Evolutionary conservation across 306 rosid species (phyloP).

Genomic region (Carpinus fangiana): DNA sequence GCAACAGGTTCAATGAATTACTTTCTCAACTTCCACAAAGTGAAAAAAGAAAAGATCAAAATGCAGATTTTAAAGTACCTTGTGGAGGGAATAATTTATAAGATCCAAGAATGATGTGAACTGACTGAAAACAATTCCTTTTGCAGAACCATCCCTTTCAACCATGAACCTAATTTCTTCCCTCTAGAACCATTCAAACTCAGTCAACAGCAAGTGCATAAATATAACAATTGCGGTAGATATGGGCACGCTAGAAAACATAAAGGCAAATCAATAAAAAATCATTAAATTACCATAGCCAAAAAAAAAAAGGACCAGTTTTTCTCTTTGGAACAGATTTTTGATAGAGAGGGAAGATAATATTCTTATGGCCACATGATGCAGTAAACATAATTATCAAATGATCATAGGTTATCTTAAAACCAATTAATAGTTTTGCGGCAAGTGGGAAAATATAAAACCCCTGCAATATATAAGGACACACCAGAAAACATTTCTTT

Average conservation of each 20-base stretch:
- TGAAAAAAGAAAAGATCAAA: constrained; percentile 11
- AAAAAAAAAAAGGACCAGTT: neutral
- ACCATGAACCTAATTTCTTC: constrained; percentile 93
- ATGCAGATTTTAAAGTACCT: constrained; percentile 45
- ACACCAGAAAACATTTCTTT: neutral
- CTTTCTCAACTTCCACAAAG: neutral
- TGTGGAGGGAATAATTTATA: constrained; percentile 68
- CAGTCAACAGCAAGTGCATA: constrained; percentile 19
- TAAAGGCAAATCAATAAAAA: neutral
- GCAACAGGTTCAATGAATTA: constrained; percentile 40
- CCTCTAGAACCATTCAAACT: constrained; percentile 51
- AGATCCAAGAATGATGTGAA: constrained; percentile 96
- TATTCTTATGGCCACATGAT: neutral
- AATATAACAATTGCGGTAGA: neutral
- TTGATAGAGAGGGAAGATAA: neutral
- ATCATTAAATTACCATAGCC: neutral
- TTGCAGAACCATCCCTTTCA: constrained; percentile 94
- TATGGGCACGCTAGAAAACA: neutral
- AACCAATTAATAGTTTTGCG: neutral
- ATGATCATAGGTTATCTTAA: neutral
- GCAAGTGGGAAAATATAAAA: neutral
- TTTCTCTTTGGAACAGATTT: neutral
- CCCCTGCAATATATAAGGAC: neutral
- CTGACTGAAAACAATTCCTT: constrained; percentile 94
- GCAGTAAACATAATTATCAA: neutral